Conservation (phyloP, 257 asterid species). For the Nyctanthes arbortristis region DNA sequence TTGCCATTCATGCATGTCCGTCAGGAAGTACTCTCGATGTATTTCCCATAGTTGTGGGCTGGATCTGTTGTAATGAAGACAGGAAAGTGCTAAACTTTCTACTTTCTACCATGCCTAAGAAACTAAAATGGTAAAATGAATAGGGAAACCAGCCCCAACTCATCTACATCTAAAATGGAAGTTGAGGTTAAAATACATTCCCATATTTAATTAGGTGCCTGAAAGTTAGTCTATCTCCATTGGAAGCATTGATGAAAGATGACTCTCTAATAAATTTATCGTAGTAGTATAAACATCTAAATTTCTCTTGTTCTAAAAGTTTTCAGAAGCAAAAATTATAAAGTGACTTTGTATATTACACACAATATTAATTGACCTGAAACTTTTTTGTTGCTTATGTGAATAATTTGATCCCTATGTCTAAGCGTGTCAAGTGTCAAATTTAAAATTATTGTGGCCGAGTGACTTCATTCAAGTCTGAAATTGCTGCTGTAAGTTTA, state of each 20-base stretch:
- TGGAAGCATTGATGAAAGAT: neutral
- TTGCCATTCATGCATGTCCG: conserved; percentile 13
- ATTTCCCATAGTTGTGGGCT: neutral
- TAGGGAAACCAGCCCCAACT: neutral
- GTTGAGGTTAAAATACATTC: neutral
- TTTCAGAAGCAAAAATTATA: neutral
- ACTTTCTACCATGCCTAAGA: neutral
- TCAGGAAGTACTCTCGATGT: neutral
- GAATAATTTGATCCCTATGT: conserved; percentile 1
- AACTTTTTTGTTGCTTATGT: neutral
- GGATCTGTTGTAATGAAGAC: neutral
- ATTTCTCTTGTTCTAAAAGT: neutral
- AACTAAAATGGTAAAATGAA: neutral
- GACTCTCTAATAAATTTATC: neutral
- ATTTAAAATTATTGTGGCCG: neutral
- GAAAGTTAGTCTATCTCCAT: neutral
- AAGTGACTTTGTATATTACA: neutral
- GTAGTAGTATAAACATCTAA: neutral
- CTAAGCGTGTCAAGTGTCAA: neutral
- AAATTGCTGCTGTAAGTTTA: neutral
- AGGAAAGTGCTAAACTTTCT: neutral
- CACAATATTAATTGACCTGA: neutral
- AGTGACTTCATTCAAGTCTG: neutral
- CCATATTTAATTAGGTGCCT: neutral
- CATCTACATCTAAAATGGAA: neutral